These are phyloP conservation scores for Nissolia schottii DNA, from an alignment of 306 rosid species.

Conservation along the genomic window DNA sequence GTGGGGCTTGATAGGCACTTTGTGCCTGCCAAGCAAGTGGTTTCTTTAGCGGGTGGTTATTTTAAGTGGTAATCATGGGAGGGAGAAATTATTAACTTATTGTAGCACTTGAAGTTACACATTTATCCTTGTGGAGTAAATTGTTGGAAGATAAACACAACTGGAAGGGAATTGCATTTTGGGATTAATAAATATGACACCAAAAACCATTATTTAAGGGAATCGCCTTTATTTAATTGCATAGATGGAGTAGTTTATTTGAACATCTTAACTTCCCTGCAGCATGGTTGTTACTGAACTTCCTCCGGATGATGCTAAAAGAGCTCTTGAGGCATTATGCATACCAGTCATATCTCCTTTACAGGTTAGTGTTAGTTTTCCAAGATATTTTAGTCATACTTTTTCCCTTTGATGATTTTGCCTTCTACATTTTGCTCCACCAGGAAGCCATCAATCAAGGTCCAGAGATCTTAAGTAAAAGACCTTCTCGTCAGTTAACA, in stretches of 20 bases:
- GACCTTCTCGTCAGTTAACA: slow-evolving; percentile 82
- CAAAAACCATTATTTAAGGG: too few species aligned
- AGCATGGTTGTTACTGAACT: slow-evolving; percentile 96
- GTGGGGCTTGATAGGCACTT: too few species aligned
- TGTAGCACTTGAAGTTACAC: too few species aligned
- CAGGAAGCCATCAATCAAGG: slow-evolving; percentile 92
- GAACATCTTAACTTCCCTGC: slow-evolving; percentile 28
- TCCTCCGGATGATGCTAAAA: slow-evolving; percentile 80
- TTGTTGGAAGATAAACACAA: too few species aligned
- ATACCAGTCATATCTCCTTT: slow-evolving; percentile 87
- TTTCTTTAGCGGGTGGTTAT: too few species aligned
- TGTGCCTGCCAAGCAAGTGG: too few species aligned
- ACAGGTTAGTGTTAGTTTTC: slow-evolving; percentile 54
- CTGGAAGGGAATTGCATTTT: too few species aligned
- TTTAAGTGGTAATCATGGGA: too few species aligned
- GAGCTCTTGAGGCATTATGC: slow-evolving; percentile 91
- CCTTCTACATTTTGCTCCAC: slow-evolving; percentile 27
- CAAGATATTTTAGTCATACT: neutral
- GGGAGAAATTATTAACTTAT: too few species aligned
- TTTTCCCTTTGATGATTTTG: slow-evolving; percentile 23
- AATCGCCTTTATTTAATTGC: too few species aligned
- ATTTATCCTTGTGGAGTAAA: too few species aligned
- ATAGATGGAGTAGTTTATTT: slow-evolving; percentile 25
- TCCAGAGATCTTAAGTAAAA: slow-evolving; percentile 71
- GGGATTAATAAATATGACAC: too few species aligned